phyloP scores from a whole-genome alignment of 768 basidiomycete species.

The Melanogaster broomeanus region DNA sequence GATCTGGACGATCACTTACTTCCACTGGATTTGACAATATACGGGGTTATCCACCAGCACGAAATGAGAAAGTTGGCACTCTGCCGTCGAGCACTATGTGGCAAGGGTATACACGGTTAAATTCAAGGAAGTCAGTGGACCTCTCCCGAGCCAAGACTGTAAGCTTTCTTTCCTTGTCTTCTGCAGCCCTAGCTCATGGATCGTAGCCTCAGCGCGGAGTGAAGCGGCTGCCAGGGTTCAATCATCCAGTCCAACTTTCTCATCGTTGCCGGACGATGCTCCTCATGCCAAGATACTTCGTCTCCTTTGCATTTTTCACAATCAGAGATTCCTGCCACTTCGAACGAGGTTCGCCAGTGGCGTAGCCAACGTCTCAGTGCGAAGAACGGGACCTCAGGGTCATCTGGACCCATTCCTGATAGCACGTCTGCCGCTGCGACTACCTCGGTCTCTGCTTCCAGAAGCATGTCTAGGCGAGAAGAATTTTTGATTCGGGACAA shows the following conservation, averaged over 20 bases:
- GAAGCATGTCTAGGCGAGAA: slow-evolving; percentile 29
- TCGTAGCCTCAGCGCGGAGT: slow-evolving; percentile 31
- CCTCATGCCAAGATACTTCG: slow-evolving; percentile 90
- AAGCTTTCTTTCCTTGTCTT: slow-evolving; percentile 22
- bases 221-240: slow-evolving; percentile 50
- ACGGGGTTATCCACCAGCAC: slow-evolving; percentile 94
- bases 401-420: slow-evolving; percentile 14
- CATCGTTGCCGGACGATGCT: slow-evolving; percentile 82
- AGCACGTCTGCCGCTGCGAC: slow-evolving; percentile 19
- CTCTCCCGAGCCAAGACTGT: slow-evolving; percentile 66
- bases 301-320: slow-evolving; percentile 70
- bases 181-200: slow-evolving; percentile 9
- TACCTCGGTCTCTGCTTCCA: slow-evolving; percentile 30
- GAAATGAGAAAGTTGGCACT: slow-evolving; percentile 68
- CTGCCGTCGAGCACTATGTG: slow-evolving; percentile 75
- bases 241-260: slow-evolving; percentile 66
- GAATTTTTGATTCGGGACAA: slow-evolving; percentile 62
- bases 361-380: slow-evolving; percentile 85
- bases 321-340: slow-evolving; percentile 34
- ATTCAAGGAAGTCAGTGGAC: slow-evolving; percentile 90
- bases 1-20: slow-evolving; percentile 88
- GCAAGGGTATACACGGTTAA: slow-evolving; percentile 92
- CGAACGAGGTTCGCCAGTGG: slow-evolving; percentile 56
- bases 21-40: slow-evolving; percentile 88
- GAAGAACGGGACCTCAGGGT: slow-evolving; percentile 44